Percentiles rank a stretch among this genome's conserved stretches.
Conservation (phyloP, 2,329 filamentous ascomycete species). For the Colletotrichum spaethianum region DNA sequence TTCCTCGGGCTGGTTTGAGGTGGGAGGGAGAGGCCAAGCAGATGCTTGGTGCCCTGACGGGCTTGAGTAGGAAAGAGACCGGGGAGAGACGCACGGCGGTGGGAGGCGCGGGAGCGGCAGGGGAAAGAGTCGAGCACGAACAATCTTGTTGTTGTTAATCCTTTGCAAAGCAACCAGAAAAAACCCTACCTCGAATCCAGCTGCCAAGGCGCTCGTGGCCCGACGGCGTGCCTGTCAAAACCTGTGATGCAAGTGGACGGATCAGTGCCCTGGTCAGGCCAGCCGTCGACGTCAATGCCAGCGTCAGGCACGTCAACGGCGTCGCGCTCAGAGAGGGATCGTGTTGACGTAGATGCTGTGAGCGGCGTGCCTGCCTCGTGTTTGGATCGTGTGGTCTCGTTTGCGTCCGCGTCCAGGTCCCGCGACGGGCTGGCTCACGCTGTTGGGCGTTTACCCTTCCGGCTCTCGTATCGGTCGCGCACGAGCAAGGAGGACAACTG, state of each 20-base stretch:
- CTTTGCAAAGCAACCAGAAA: neutral
- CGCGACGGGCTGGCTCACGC: neutral
- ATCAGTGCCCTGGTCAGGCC: slow-evolving; percentile 2
- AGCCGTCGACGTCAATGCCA: slow-evolving; percentile 3
- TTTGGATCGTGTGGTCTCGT: neutral
- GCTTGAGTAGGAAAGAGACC: neutral
- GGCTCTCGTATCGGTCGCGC: neutral
- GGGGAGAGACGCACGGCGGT: neutral
- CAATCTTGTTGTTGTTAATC: neutral
- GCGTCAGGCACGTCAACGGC: slow-evolving; percentile 2
- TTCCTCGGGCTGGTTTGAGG: neutral
- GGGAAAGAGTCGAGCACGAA: neutral
- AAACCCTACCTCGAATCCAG: neutral
- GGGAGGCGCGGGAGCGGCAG: neutral
- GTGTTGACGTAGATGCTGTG: no score
- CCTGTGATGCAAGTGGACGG: neutral
- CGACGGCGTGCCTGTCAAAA: neutral
- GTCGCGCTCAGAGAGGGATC: neutral
- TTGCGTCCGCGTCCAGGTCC: neutral
- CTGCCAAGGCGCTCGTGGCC: neutral
- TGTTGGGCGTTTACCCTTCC: neutral
- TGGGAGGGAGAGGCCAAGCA: neutral
- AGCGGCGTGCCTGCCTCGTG: neutral
- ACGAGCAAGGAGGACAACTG: neutral
- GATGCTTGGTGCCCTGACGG: neutral